A percentile compares a stretch with the other conserved stretches of the same genome.
Evolutionary conservation across 371 early-diverging fungal species (phyloP).

Genomic region (Mortierella sp.): DNA sequence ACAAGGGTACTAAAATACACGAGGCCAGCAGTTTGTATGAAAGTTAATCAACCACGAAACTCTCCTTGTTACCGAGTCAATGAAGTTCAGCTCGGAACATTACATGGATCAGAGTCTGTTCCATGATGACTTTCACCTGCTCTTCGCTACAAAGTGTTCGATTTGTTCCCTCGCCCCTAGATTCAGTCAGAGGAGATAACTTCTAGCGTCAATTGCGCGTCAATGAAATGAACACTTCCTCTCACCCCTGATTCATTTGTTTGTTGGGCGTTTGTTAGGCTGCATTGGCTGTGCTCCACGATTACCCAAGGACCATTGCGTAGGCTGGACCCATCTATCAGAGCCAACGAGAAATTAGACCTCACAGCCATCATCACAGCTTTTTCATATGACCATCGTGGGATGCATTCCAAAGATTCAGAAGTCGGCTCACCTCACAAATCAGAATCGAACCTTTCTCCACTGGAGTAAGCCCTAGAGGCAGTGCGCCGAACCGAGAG

Average conservation of each 20-base stretch:
- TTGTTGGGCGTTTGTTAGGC: slow-evolving; percentile 7
- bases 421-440: slow-evolving; percentile 13
- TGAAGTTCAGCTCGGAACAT: no score
- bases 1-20: not conserved
- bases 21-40: no score
- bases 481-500: slow-evolving; percentile 6
- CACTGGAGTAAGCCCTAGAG: not conserved
- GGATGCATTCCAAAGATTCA: not conserved
- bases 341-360: no score
- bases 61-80: no score
- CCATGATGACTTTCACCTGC: no score
- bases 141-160: no score
- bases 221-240: not conserved
- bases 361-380: slow-evolving; percentile 7
- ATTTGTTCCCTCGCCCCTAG: no score
- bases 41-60: no score
- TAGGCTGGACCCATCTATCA: no score
- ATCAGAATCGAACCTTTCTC: not conserved
- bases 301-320: slow-evolving; percentile 1
- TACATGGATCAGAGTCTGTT: no score
- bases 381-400: slow-evolving; percentile 3
- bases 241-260: not conserved
- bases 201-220: no score
- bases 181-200: no score
- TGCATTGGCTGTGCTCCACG: not conserved